These are phyloP conservation scores for Cymbopogon citratus DNA, from an alignment of 176 grass and related monocot genomes.

Conservation along the genomic window DNA sequence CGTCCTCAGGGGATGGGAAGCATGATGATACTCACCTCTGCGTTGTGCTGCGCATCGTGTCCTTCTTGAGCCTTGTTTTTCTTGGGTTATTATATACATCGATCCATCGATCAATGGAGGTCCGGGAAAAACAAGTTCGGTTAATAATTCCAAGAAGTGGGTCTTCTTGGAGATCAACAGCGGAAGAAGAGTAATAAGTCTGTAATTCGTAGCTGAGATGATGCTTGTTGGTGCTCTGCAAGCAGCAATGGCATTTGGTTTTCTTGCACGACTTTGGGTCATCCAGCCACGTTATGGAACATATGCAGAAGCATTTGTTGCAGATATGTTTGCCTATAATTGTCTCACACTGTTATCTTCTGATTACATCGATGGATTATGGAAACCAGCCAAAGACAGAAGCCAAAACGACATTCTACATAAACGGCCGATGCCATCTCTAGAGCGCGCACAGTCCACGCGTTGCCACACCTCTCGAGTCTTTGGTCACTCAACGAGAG, in stretches of 20 bases:
- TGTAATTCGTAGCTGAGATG: conserved; percentile 20
- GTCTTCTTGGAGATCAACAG: conserved; percentile 1
- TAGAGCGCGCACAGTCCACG: no score
- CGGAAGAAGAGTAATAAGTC: not conserved
- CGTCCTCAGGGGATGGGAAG: conserved; percentile 79
- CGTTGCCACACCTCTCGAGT: not conserved
- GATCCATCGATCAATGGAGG: not conserved
- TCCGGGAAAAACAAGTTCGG: not conserved
- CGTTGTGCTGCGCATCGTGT: not conserved
- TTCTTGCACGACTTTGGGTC: not conserved
- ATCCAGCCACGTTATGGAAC: not conserved
- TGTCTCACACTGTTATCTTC: not conserved
- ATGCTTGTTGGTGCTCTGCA: conserved; percentile 1
- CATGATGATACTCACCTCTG: conserved; percentile 19
- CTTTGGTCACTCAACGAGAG: not conserved
- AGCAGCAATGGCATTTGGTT: not conserved
- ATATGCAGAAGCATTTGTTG: not conserved
- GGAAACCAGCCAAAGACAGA: no score
- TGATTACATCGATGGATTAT: no score
- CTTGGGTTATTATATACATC: not conserved
- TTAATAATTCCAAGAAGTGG: conserved; percentile 4
- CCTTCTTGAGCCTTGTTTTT: not conserved
- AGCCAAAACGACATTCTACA: no score
- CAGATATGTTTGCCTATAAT: no score
- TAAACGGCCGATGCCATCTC: no score